Evolutionary conservation across 352 stramenopile genomes (phyloP), one percentile per base, ranked within the genome.

Genomic region (Phytophthora foliorum): DNA sequence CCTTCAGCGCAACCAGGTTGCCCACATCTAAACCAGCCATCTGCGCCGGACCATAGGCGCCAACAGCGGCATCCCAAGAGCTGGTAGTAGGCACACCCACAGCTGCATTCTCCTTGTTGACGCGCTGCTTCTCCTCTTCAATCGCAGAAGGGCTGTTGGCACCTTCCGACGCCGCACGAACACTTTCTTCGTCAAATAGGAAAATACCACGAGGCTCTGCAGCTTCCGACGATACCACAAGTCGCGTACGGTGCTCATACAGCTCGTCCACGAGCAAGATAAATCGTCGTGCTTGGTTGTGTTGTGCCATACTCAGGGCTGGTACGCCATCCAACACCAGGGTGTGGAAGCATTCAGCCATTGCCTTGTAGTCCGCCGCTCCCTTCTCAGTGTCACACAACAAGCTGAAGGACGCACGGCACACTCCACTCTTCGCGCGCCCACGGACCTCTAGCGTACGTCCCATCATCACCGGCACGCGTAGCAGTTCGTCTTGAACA

Each of bases 181-280:
- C 74, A 24, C 24, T 72, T 21, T 81, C 51, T 3, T 87, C 77
- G 48, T 91, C 85, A 61, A 95, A 93, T n/a, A 77, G 62, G 54
- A 96, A 96, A 57, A 96, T 84, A 10, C 56, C 58, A 17, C 79
- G 48, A 29, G 72, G 61, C 9, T 79, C 67, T 0, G 74, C 45
- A 22, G 65, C 84, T 42, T 75, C 74, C 6, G 84, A 81, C 2
- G 87, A 90, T 57, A 83, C 76, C 0, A 96, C 54, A 11, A 95
- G 65, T 1, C 78, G 64, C 13, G 84, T 89, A 34, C 75, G 78
- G 44, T 91, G 88, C 73, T 99, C 97, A 63, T 99, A 99, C 49
- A 99, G 72, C 77, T 99, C 96, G 72, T 99, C 98, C 46, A 99
- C 84, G 2, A 99, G 81, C 46, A 98, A 90, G 72, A 99, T 99